Base-by-base conservation (phyloP, 306 rosid species). In the Dalbergia oliveri region DNA sequence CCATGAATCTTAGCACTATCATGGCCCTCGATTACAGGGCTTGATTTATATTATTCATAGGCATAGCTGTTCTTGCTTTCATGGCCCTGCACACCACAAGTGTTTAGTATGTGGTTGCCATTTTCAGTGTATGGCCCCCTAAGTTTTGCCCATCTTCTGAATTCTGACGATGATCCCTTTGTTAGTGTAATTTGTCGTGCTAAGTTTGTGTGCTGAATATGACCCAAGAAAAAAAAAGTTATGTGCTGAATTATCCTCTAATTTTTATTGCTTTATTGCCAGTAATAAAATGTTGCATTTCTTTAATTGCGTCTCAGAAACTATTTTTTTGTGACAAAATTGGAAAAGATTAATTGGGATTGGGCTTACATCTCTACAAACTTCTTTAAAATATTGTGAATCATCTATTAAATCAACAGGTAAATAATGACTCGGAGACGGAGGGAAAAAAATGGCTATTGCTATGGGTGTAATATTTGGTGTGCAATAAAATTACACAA, bases 1-100 rank as follows among this genome's bases (percentile, higher is more conserved):
- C 98, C 19, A 83, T 91, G 92, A 93, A 93, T 41, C 93, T 93
- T 71, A 87, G 85, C 84, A 84, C 93, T 57, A 75, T 90, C 76
- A 57, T 93, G 74, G 88, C 88, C 59, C 47, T 89, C 12, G 94
- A 89, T 71, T 78, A 82, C 33, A 66, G 43, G 14, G 72, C 69
- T 66, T 87, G 68, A 86, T 19, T 63, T 8, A 49, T 45, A 26
- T 1, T 6, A 57, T 78, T 54, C 6, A 10, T 5, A 41, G 31
- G 8, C 18, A 68, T 68, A 26, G 31, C 1, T 8, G 21, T 57
- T 68, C 12, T n/a, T 41, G 15, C 43, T 12, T 43, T 19, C 33
- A 10, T 10, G 18, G 15, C 35, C n/a, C 56, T 21, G 9, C 53
- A 0, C 44, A 15, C 64, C 57, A 21, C 61, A 11, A 37, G 8